A percentile compares a stretch with the other conserved stretches of the same genome.
Evolutionary conservation across 371 early-diverging fungal species (phyloP).

Genomic region (Rhizopus delemar): DNA sequence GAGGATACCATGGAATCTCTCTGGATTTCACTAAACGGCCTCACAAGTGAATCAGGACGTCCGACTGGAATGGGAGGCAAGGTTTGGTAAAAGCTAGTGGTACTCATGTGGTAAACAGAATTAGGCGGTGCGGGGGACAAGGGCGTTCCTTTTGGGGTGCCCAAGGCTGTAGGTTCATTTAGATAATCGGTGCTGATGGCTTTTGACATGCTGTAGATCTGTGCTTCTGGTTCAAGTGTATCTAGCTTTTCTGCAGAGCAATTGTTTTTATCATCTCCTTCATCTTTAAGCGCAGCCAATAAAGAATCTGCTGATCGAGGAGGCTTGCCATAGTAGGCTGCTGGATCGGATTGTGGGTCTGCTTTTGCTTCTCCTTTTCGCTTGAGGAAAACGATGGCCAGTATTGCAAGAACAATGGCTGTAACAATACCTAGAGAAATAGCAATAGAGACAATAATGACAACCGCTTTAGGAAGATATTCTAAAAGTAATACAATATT

Average conservation of each 20-base stretch:
- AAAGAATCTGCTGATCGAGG: slow-evolving; percentile 47
- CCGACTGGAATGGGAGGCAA: slow-evolving; percentile 2
- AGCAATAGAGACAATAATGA: slow-evolving; percentile 71
- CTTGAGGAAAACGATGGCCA: slow-evolving; percentile 43
- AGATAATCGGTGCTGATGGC: slow-evolving; percentile 23
- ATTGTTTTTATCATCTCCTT: slow-evolving; percentile 1
- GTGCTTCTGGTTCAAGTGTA: slow-evolving; percentile 15
- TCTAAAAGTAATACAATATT: slow-evolving; percentile 16
- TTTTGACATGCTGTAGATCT: slow-evolving; percentile 24
- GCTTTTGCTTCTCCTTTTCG: slow-evolving; percentile 34
- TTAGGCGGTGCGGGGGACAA: slow-evolving; percentile 3
- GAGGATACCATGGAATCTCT: slow-evolving; percentile 5
- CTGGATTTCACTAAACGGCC: slow-evolving; percentile 25
- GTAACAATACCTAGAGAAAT: slow-evolving; percentile 69
- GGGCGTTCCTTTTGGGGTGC: slow-evolving; percentile 11
- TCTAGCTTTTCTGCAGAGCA: slow-evolving; percentile 8
- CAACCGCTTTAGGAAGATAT: slow-evolving; percentile 57
- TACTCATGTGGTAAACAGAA: not conserved
- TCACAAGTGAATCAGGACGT: slow-evolving; percentile 22
- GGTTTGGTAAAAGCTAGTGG: slow-evolving; percentile 1
- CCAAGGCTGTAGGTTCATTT: slow-evolving; percentile 10
- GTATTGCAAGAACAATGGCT: slow-evolving; percentile 63
- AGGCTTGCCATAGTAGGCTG: slow-evolving; percentile 46
- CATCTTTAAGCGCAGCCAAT: slow-evolving; percentile 30
- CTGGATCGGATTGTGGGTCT: slow-evolving; percentile 34